These are phyloP conservation scores for Aspergillus latus DNA, from an alignment of 2,329 filamentous ascomycete genomes.

Conservation along the genomic window DNA sequence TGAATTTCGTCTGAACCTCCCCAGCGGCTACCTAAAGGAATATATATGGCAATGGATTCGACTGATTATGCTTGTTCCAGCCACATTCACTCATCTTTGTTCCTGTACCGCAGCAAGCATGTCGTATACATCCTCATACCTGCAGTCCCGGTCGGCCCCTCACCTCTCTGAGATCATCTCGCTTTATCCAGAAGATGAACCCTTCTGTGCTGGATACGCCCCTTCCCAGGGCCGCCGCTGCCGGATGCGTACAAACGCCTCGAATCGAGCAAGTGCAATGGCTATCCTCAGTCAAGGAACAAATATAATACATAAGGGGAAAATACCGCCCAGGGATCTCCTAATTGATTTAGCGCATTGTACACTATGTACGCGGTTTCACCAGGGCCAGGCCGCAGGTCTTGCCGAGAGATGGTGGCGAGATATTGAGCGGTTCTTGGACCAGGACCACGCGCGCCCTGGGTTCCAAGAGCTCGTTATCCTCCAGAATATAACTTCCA, in stretches of 20 bases:
- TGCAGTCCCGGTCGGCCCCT: not conserved
- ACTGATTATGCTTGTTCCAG: too few relatives aligned
- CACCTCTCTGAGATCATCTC: conserved; percentile 22
- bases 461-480: too few relatives aligned
- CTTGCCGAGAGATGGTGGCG: conserved; percentile 3
- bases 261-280: conserved; percentile 14
- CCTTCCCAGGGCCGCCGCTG: conserved; percentile 20
- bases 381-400: conserved; percentile 21
- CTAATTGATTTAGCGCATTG: conserved; percentile 25
- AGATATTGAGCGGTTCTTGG: not conserved
- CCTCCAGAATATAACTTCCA: too few relatives aligned
- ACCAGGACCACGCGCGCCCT: not conserved
- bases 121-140: not conserved
- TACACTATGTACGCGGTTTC: conserved; percentile 23
- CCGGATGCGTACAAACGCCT: conserved; percentile 13
- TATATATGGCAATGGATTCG: too few relatives aligned
- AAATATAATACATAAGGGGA: conserved; percentile 13
- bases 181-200: conserved; percentile 20
- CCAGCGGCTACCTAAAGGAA: too few relatives aligned
- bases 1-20: too few relatives aligned
- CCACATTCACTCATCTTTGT: too few relatives aligned
- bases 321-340: conserved; percentile 12
- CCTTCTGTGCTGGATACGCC: conserved; percentile 22
- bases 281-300: conserved; percentile 21
- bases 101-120: not conserved